Evolutionary conservation across 352 stramenopile species (phyloP).

Genomic region (Pythium utonaiense): DNA sequence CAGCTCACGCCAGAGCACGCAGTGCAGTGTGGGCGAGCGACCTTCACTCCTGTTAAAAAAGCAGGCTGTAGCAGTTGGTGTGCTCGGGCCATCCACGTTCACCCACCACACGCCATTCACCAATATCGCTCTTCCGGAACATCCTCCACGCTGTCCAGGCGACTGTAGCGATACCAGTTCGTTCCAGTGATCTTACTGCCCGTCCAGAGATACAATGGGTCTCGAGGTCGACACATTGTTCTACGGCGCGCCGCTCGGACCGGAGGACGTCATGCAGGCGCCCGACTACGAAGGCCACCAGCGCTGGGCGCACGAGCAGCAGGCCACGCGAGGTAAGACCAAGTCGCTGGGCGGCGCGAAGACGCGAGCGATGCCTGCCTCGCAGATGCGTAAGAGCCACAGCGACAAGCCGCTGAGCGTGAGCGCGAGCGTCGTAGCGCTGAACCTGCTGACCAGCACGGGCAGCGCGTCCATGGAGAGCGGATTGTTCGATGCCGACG

Average conservation of each 20-base stretch:
- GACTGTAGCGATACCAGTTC: neutral
- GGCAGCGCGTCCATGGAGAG: constrained; percentile 37
- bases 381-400: constrained; percentile 26
- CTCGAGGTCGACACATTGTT: constrained; percentile 14
- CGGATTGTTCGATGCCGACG: constrained; percentile 18
- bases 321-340: constrained; percentile 13
- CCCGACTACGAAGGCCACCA: constrained; percentile 18
- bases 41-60: constrained; percentile 26
- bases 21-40: neutral
- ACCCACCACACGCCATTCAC: neutral
- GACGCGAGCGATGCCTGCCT: constrained; percentile 10
- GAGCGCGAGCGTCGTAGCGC: neutral
- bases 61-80: neutral
- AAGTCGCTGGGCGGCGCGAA: constrained; percentile 10
- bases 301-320: constrained; percentile 16
- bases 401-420: constrained; percentile 28
- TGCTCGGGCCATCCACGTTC: constrained; percentile 2
- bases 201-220: constrained; percentile 13
- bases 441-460: constrained; percentile 6
- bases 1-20: constrained; percentile 4
- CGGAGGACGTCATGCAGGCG: constrained; percentile 12
- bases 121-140: neutral
- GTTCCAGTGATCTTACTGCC: neutral
- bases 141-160: neutral
- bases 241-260: constrained; percentile 7